phyloP scores from a whole-genome alignment of 164 flowering plant species.

The Hamamelis virginiana region DNA sequence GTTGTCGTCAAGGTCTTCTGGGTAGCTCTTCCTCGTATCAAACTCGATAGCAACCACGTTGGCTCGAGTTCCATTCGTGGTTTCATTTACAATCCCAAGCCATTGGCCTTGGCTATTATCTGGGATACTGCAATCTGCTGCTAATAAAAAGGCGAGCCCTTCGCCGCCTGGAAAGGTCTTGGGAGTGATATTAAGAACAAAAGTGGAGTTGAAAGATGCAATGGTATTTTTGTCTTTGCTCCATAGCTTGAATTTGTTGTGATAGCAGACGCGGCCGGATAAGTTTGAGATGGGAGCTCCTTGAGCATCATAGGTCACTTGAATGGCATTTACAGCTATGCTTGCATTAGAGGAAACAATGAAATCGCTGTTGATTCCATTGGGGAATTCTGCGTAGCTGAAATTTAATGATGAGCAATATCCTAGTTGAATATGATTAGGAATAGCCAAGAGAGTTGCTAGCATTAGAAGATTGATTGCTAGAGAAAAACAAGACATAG shows the following conservation, averaged over 20 bases:
- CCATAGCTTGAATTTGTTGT: constrained; percentile 17
- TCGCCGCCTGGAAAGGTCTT: constrained; percentile 38
- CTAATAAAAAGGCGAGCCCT: constrained; percentile 56
- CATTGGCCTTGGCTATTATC: constrained; percentile 46
- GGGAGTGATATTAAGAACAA: constrained; percentile 28
- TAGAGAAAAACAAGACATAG: too few relatives aligned
- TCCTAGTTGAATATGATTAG: too few relatives aligned
- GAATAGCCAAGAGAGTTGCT: too few relatives aligned
- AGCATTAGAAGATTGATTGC: too few relatives aligned
- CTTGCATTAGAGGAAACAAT: too few relatives aligned
- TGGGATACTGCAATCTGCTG: constrained; percentile 29
- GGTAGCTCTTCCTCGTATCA: constrained; percentile 54
- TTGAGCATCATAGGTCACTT: too few relatives aligned
- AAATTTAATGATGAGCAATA: too few relatives aligned
- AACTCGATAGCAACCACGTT: constrained; percentile 53
- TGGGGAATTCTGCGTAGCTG: too few relatives aligned
- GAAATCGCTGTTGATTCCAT: too few relatives aligned
- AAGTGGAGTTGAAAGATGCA: constrained; percentile 40
- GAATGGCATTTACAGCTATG: too few relatives aligned
- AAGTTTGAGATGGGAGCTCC: too few relatives aligned
- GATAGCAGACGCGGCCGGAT: constrained; percentile 11
- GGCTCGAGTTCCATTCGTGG: constrained; percentile 24
- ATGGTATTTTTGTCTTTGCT: constrained; percentile 3
- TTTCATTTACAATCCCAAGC: constrained; percentile 54
- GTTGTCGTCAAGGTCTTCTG: constrained; percentile 42